Evolutionary conservation across 2,329 filamentous ascomycete species (phyloP), one percentile per base, ranked within the genome.

Genomic region (Pseudogymnoascus sp.): DNA sequence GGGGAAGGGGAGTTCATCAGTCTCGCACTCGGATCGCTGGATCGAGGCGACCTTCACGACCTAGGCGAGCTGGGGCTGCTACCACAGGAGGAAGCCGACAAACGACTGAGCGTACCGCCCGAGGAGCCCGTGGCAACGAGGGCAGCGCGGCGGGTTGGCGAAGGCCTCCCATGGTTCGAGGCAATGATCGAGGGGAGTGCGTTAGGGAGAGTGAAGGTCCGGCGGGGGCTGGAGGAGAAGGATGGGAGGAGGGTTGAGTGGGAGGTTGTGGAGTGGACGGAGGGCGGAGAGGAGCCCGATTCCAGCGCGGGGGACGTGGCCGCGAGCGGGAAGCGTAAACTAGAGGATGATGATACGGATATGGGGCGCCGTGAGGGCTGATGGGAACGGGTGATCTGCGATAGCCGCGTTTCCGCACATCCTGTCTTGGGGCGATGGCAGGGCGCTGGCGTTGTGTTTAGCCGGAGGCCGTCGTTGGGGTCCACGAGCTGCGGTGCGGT

Each of bases 111-210:
- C 12, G 25, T 35, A 14, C 53, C 28, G 2, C 14, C 14, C 4
- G 61, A 6, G 58, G 63, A 37, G 47, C 53, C 62, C 33, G 30
- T 43, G 38, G 35, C 38, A 12, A 30, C 18, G 38, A 36, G 74
- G 68, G 71, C 65, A 37, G 65, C 73, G 57, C 30, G 20, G 53
- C 72, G 64, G 47, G 62, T 67, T 63, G 69, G 61, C 64, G 78
- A 68, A 68, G 87, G 87, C 2, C 81, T 93, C 28, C 89, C 91
- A 0, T 96, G 91, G 90, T 93, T 96, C 67, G 90, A 96, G 67
- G 83, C 84, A 65, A 81, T 96, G 78, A 82, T 95, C 2, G 82
- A 89, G 68, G 87, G 90, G 60, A 92, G 89, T 66, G 80, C 79
- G 38, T 75, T 96, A 41, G 89, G 89, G 1, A 84, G 80, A 58